Conservation (phyloP, 768 basidiomycete genomes). For the Leccinum barrowsii region DNA sequence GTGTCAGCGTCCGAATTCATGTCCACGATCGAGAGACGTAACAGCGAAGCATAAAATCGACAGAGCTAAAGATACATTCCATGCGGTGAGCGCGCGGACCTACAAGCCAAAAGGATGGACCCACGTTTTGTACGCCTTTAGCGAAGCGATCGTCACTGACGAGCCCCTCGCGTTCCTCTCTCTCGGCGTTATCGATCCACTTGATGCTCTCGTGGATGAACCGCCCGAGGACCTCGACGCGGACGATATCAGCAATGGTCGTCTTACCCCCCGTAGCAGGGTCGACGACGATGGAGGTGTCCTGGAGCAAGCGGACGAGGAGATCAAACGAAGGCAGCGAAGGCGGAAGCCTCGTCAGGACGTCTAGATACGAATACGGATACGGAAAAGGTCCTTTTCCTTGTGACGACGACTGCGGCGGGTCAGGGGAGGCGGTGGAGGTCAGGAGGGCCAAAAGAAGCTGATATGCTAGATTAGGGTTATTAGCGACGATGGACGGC, state of each 20-base stretch:
- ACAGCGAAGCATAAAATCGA: constrained; percentile 69
- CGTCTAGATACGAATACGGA: constrained; percentile 54
- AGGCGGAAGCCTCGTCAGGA: constrained; percentile 64
- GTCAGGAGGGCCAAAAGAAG: constrained; percentile 59
- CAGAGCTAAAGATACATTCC: constrained; percentile 48
- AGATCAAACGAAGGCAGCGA: constrained; percentile 73
- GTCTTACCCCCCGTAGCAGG: constrained; percentile 42
- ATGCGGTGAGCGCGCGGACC: constrained; percentile 3
- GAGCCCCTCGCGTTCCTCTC: constrained; percentile 62
- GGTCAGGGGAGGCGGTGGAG: constrained; percentile 23
- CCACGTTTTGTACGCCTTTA: constrained; percentile 70
- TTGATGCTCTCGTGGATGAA: constrained; percentile 69
- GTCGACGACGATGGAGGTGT: constrained; percentile 48
- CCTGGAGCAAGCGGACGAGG: constrained; percentile 63
- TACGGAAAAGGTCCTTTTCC: constrained; percentile 28
- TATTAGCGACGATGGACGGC: constrained; percentile 59
- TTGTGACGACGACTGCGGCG: not conserved
- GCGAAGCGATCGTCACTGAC: constrained; percentile 72
- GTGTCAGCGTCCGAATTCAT: constrained; percentile 62
- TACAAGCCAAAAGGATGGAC: not conserved
- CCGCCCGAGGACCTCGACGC: constrained; percentile 61
- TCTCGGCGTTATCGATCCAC: constrained; percentile 69
- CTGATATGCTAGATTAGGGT: constrained; percentile 67
- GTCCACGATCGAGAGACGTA: constrained; percentile 65
- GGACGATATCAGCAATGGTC: constrained; percentile 62